phyloP scores from a whole-genome alignment of 192 early-diverging fungal species.

The Coemansia sp. region DNA sequence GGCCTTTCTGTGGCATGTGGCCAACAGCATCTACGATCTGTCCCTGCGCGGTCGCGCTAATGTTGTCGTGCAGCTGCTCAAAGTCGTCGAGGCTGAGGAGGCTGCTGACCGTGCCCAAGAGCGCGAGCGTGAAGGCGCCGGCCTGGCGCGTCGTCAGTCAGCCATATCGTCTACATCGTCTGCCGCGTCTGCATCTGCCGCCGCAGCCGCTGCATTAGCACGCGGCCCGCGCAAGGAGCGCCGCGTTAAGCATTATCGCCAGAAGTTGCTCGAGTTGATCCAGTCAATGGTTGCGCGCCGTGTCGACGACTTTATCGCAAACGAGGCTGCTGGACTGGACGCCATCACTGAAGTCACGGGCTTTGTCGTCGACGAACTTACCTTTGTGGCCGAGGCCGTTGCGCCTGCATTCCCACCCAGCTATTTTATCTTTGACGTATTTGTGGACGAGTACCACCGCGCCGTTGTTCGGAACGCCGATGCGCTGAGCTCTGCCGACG shows the following conservation, averaged over 20 bases:
- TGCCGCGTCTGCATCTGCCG: too few relatives aligned
- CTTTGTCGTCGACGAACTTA: conserved; percentile 85
- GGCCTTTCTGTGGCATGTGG: conserved; percentile 80
- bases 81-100: conserved; percentile 95
- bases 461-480: conserved; percentile 81
- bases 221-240: conserved; percentile 33
- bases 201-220: conserved; percentile 12
- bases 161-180: neutral
- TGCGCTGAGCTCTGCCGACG: conserved; percentile 61
- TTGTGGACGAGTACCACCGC: conserved; percentile 93
- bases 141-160: conserved; percentile 24
- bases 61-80: conserved; percentile 84
- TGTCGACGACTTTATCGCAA: conserved; percentile 57
- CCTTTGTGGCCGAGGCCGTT: conserved; percentile 83
- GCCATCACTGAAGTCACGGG: conserved; percentile 60
- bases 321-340: conserved; percentile 45
- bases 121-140: conserved; percentile 34
- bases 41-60: conserved; percentile 65
- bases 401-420: conserved; percentile 83
- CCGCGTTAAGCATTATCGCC: conserved; percentile 38
- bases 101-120: conserved; percentile 62
- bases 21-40: conserved; percentile 75
- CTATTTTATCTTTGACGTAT: conserved; percentile 95
- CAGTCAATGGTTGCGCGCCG: conserved; percentile 33
- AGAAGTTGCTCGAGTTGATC: conserved; percentile 46